Evolutionary conservation across 495 filamentous ascomycete species (phyloP).

Genomic region (Pyrenula massariospora): DNA sequence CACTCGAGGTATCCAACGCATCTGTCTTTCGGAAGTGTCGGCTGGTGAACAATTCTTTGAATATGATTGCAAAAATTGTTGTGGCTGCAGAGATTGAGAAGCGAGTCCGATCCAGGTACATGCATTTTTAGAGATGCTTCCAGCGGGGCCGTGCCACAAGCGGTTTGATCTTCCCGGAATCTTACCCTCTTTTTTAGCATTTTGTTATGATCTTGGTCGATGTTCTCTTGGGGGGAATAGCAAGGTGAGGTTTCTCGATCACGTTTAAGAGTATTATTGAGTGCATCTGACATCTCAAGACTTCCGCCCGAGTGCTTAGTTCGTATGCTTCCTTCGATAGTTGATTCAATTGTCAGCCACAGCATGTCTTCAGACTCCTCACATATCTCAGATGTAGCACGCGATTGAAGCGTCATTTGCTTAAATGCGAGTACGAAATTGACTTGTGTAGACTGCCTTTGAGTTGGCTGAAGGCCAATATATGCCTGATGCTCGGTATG

Average conservation of each 20-base stretch:
- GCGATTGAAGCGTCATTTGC: conserved; percentile 1
- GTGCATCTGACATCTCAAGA: background rate
- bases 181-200: background rate
- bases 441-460: conserved; percentile 4
- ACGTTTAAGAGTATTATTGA: background rate
- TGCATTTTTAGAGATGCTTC: background rate
- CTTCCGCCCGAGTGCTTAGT: background rate
- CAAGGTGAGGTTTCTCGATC: background rate
- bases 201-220: too few species aligned
- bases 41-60: background rate
- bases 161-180: background rate
- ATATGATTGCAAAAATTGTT: background rate
- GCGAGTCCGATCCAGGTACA: too few species aligned
- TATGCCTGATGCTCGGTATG: conserved; percentile 20
- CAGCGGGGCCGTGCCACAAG: background rate
- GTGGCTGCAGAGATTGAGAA: background rate
- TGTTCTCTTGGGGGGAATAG: background rate
- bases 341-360: conserved; percentile 13
- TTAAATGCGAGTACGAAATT: conserved; percentile 14
- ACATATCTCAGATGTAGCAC: background rate
- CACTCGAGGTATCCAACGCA: conserved; percentile 10
- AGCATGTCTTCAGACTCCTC: conserved; percentile 2
- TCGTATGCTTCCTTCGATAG: background rate
- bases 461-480: conserved; percentile 13
- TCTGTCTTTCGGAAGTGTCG: background rate